Percentiles rank a stretch among this genome's conserved stretches.
Evolutionary conservation across 1,284 basidiomycete species (phyloP).

Genomic region (Microbotryum violaceum): DNA sequence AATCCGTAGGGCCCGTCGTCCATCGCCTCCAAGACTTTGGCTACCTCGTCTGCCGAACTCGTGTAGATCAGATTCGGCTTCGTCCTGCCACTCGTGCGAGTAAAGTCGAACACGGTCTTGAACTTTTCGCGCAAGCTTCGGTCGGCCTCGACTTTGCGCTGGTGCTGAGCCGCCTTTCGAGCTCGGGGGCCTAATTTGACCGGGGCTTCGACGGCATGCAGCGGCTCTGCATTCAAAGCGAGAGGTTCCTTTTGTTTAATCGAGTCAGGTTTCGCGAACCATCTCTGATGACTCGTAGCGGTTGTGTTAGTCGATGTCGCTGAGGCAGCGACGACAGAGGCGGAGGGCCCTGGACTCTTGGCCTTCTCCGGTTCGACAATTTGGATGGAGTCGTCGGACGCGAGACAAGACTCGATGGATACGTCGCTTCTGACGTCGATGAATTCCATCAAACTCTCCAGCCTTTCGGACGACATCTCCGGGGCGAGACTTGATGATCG

Average conservation of each 20-base stretch:
- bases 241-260: background rate
- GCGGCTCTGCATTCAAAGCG: background rate
- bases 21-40: no score
- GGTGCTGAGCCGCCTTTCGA: background rate
- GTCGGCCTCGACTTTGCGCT: background rate
- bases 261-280: conserved; percentile 1
- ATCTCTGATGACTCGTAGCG: background rate
- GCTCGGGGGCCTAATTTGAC: background rate
- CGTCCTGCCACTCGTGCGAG: background rate
- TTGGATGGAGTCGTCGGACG: no score
- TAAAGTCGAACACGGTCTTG: conserved; percentile 9
- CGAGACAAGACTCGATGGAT: no score
- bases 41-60: no score
- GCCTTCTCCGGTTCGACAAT: no score
- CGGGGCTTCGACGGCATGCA: background rate
- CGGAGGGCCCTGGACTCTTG: no score
- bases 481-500: no score
- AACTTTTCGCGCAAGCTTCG: conserved; percentile 4
- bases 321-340: background rate
- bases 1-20: conserved; percentile 17
- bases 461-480: no score
- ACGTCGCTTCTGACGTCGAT: no score
- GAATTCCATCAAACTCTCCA: no score
- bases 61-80: conserved; percentile 11
- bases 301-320: background rate